Percentiles rank a stretch among this genome's conserved stretches.
Evolutionary conservation across 148 eudicot species (phyloP).

Genomic region (Vaccinium darrowii): DNA sequence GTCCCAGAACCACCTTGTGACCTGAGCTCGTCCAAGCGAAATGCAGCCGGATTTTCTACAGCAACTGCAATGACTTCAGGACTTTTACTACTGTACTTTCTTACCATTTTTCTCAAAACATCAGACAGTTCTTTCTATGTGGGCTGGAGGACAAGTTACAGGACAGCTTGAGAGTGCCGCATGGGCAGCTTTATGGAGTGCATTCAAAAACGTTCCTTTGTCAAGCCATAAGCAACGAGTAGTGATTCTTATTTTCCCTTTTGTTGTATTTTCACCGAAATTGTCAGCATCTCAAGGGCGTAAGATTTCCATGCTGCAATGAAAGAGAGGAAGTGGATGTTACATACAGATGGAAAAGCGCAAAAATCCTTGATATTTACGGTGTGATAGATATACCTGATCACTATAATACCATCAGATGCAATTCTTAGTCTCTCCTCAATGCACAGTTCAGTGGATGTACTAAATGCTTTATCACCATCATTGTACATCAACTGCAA

Average conservation of each 20-base stretch:
- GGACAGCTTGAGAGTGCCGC: constrained; percentile 91
- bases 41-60: constrained; percentile 75
- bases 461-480: constrained; percentile 99
- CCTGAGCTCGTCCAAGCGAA: constrained; percentile 74
- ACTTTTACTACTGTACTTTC: constrained; percentile 91
- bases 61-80: constrained; percentile 94
- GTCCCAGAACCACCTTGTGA: constrained; percentile 39
- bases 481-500: constrained; percentile 96
- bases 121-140: constrained; percentile 90
- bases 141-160: constrained; percentile 72
- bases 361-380: neutral
- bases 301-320: constrained; percentile 81
- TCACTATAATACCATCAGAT: constrained; percentile 85
- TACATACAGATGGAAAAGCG: constrained; percentile 4
- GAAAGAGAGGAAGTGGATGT: constrained; percentile 16
- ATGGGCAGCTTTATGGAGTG: constrained; percentile 92
- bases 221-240: constrained; percentile 99
- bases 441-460: constrained; percentile 84
- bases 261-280: constrained; percentile 42
- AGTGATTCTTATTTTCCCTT: constrained; percentile 90
- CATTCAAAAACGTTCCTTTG: constrained; percentile 95
- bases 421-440: constrained; percentile 92
- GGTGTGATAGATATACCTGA: constrained; percentile 51
- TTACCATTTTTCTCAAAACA: constrained; percentile 85
- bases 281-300: constrained; percentile 66